These are phyloP conservation scores for Schizonepeta tenuifolia DNA, from an alignment of 257 asterid species.

Conservation along the genomic window DNA sequence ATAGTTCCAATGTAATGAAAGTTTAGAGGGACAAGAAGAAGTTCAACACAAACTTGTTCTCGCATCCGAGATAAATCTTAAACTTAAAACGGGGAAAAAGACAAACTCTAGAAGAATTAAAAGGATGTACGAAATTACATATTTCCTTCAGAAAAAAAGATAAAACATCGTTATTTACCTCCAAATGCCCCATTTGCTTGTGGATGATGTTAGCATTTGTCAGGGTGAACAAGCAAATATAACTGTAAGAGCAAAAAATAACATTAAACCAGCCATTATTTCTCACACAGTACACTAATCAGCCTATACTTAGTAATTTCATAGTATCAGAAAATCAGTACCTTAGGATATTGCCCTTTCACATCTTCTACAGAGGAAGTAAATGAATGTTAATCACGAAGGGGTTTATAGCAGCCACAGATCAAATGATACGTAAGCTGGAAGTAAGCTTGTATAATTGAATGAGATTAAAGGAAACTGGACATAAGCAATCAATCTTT, in stretches of 20 bases:
- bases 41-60: conserved; percentile 4
- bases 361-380: conserved; percentile 78
- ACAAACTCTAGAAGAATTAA: conserved; percentile 20
- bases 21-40: neutral
- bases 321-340: conserved; percentile 33
- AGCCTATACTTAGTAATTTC: conserved; percentile 3
- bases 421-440: conserved; percentile 31
- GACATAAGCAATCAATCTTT: neutral
- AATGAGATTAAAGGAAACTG: neutral
- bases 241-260: conserved; percentile 51
- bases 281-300: conserved; percentile 3
- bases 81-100: neutral
- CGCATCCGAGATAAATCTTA: conserved; percentile 16
- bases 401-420: conserved; percentile 44
- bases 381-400: too few relatives aligned
- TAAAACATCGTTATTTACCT: conserved; percentile 51
- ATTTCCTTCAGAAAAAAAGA: conserved; percentile 23
- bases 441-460: neutral
- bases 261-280: conserved; percentile 29
- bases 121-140: conserved; percentile 26
- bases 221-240: conserved; percentile 98
- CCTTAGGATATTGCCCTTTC: conserved; percentile 93
- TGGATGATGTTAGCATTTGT: conserved; percentile 96
- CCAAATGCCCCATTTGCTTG: conserved; percentile 98
- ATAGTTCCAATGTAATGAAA: neutral